A percentile compares a stretch with the other conserved stretches of the same genome.
These are phyloP conservation scores for Picochlorum sp. DNA, from an alignment of 139 green algal genomes.

Conservation along the genomic window DNA sequence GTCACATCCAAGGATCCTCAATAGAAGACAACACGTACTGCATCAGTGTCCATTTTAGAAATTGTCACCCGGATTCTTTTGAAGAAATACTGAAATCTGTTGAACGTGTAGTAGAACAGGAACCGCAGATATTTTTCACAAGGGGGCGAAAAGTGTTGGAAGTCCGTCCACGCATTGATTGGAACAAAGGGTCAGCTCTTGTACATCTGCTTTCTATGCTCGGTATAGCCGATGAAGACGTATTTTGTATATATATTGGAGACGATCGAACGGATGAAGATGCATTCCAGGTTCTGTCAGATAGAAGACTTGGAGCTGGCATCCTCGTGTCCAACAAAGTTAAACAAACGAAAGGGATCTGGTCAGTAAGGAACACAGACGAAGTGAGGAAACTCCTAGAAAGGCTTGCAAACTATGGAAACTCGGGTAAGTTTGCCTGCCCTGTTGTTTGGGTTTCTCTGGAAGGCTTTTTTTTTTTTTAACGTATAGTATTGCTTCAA, in stretches of 20 bases:
- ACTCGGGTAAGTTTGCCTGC: slow-evolving; percentile 32
- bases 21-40: slow-evolving; percentile 99
- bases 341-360: slow-evolving; percentile 67
- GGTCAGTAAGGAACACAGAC: slow-evolving; percentile 57
- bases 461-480: neutral
- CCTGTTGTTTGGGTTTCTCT: slow-evolving; percentile 1
- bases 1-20: slow-evolving; percentile 59
- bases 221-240: slow-evolving; percentile 50
- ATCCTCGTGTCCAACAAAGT: slow-evolving; percentile 74
- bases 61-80: slow-evolving; percentile 56
- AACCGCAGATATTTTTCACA: slow-evolving; percentile 54
- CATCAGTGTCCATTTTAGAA: slow-evolving; percentile 88
- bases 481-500: no score
- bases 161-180: slow-evolving; percentile 82
- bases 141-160: slow-evolving; percentile 90
- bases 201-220: slow-evolving; percentile 77
- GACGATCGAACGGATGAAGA: slow-evolving; percentile 98
- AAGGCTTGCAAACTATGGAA: slow-evolving; percentile 46
- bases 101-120: slow-evolving; percentile 33
- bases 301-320: slow-evolving; percentile 39
- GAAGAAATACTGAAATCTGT: slow-evolving; percentile 50
- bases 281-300: slow-evolving; percentile 65
- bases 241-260: slow-evolving; percentile 89
- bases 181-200: slow-evolving; percentile 94
- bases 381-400: slow-evolving; percentile 65